Evolutionary conservation across 2,329 filamentous ascomycete species (phyloP), one percentile per base, ranked within the genome.

Genomic region (Phoma sp.): DNA sequence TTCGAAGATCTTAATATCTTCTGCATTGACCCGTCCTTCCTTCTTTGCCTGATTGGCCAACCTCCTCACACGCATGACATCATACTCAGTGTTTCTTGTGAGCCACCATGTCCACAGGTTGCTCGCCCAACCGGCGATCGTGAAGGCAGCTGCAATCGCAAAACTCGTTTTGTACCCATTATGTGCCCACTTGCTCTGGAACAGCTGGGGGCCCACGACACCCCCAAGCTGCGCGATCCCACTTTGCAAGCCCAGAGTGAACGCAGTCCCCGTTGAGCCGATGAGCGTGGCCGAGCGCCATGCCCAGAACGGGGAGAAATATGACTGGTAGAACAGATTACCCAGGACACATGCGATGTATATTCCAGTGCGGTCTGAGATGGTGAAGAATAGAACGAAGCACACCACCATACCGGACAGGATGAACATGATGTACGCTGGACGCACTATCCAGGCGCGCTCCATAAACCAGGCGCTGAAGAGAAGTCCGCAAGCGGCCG

Each of bases 281-380:
- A 3, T 70, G 62, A 7, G 36, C 1, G 53, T 59, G 1, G 52
- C 55, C 8, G 64, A 55, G 30, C 53, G 58, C 49, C 46, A 59
- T n/a, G 62, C 63, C 42, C 45, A 52, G 24, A 69, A 73, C 30
- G 69, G 64, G 3, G 69, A 61, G 56, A 73, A 75, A 57, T 58
- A 61, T 23, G 79, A 75, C 0, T 69, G 68, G 53, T 79, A 80
- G 51, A 80, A 79, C 46, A 77, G 69, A 0, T 71, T 77, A 4
- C 79, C 78, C 7, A 81, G 69, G 1, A 79, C 72, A 49, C 77
- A 79, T 1, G 76, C 74, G 4, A 77, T 68, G 57, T 80, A 81
- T 4, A 79, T 74, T 0, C 71, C 78, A 10, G 64, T 61, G 4
- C 65, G 65, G 23, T 63, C 67, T 22, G 60, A 62, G 14, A 76